A percentile compares a stretch with the other conserved stretches of the same genome.
Evolutionary conservation across 768 basidiomycete genomes (phyloP).

Genomic region (Candolleomyces aberdarensis): DNA sequence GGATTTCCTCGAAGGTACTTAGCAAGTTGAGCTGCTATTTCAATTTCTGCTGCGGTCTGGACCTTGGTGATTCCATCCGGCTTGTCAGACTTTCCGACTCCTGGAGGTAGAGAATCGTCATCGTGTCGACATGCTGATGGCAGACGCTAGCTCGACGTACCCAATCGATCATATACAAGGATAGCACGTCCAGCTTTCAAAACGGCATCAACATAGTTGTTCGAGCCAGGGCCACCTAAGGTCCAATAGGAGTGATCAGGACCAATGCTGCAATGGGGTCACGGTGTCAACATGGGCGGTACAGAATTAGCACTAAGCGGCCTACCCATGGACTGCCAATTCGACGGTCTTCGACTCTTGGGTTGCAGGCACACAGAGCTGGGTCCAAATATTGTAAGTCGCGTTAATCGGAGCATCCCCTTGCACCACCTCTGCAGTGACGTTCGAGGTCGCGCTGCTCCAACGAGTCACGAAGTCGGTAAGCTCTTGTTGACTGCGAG

Average conservation of each 20-base stretch:
- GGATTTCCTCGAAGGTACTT: slow-evolving; percentile 8
- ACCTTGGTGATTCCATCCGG: slow-evolving; percentile 22
- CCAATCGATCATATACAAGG: slow-evolving; percentile 20
- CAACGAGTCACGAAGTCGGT: not conserved
- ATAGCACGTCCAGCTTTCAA: slow-evolving; percentile 16
- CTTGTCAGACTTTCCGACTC: slow-evolving; percentile 19
- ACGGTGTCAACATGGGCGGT: not conserved
- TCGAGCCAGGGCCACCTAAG: slow-evolving; percentile 16
- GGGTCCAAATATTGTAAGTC: slow-evolving; percentile 10
- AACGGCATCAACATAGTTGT: slow-evolving; percentile 19
- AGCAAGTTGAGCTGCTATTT: slow-evolving; percentile 15
- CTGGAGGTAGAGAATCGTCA: slow-evolving; percentile 3
- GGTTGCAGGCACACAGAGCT: slow-evolving; percentile 13
- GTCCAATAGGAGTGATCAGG: slow-evolving; percentile 24
- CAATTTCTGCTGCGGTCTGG: slow-evolving; percentile 17
- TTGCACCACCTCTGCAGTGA: not conserved
- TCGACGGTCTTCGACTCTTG: slow-evolving; percentile 10
- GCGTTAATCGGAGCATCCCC: not conserved
- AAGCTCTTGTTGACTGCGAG: not conserved
- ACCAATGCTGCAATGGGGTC: slow-evolving; percentile 9
- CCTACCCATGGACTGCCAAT: slow-evolving; percentile 21
- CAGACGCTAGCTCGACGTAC: slow-evolving; percentile 4
- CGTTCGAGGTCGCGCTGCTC: not conserved
- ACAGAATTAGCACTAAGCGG: not conserved
- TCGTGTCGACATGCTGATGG: not conserved